phyloP scores from a whole-genome alignment of 257 asterid species.

The Solanum sparsipilum region DNA sequence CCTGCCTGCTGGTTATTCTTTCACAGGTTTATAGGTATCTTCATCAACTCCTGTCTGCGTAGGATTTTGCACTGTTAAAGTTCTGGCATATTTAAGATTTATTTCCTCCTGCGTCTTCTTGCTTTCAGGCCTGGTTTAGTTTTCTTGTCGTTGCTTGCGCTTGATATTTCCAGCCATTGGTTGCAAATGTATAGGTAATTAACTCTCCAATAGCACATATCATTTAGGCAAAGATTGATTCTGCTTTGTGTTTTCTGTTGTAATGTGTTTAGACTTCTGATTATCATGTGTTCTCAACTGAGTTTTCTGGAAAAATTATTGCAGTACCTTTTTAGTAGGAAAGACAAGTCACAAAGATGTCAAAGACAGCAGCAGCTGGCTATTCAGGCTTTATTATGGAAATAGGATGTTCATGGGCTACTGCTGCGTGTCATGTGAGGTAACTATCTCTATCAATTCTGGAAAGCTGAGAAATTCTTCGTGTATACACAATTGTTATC shows the following conservation, averaged over 20 bases:
- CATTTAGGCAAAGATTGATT: neutral
- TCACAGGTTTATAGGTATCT: conserved; percentile 91
- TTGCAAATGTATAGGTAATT: conserved; percentile 94
- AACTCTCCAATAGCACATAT: neutral
- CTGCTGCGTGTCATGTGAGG: conserved; percentile 97
- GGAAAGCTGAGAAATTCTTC: neutral
- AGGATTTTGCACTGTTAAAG: neutral
- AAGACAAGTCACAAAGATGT: conserved; percentile 87
- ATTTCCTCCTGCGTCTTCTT: neutral
- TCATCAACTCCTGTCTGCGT: neutral
- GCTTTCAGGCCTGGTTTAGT: conserved; percentile 69
- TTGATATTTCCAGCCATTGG: conserved; percentile 97
- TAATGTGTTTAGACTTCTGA: neutral
- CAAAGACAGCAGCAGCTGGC: conserved; percentile 85
- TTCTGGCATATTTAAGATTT: neutral
- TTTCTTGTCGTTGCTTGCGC: conserved; percentile 80
- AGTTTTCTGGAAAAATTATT: conserved; percentile 1
- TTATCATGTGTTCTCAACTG: neutral
- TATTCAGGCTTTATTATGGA: conserved; percentile 77
- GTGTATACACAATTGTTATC: neutral
- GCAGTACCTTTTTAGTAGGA: conserved; percentile 85
- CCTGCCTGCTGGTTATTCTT: conserved; percentile 86
- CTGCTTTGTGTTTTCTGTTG: neutral
- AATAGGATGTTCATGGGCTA: conserved; percentile 80
- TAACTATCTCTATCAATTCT: conserved; percentile 16